Evolutionary conservation across 2,329 filamentous ascomycete genomes (phyloP).

Genomic region (Pseudogymnoascus verrucosus): DNA sequence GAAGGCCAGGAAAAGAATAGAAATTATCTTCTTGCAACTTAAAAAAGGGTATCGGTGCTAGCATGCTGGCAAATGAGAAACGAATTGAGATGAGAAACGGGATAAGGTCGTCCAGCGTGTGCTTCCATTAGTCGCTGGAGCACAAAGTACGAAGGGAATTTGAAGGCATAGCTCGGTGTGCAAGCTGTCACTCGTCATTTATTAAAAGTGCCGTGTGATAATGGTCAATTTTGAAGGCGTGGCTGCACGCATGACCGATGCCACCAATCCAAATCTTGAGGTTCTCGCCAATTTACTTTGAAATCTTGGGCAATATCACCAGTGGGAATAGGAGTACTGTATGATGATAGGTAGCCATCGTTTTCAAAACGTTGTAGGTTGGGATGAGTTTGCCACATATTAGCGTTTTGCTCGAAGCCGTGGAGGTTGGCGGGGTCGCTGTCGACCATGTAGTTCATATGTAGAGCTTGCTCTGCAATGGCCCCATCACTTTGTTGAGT

Average conservation of each 20-base stretch:
- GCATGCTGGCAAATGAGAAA: background rate
- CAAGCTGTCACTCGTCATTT: background rate
- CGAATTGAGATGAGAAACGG: background rate
- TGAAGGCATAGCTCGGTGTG: background rate
- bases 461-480: conserved; percentile 31
- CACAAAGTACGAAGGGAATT: background rate
- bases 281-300: background rate
- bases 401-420: background rate
- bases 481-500: conserved; percentile 51
- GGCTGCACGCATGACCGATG: background rate
- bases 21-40: background rate
- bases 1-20: background rate
- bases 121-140: background rate
- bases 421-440: background rate
- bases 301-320: background rate
- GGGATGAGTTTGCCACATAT: background rate
- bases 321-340: background rate
- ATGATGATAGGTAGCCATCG: background rate
- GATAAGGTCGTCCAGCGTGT: background rate
- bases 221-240: background rate
- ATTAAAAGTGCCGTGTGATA: background rate
- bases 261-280: background rate
- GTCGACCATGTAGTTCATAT: background rate
- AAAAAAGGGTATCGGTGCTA: conserved; percentile 2
- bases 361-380: background rate